A percentile compares a stretch with the other conserved stretches of the same genome.
Conservation (phyloP, 1,284 basidiomycete genomes). For the Pyrrhoderma noxium region DNA sequence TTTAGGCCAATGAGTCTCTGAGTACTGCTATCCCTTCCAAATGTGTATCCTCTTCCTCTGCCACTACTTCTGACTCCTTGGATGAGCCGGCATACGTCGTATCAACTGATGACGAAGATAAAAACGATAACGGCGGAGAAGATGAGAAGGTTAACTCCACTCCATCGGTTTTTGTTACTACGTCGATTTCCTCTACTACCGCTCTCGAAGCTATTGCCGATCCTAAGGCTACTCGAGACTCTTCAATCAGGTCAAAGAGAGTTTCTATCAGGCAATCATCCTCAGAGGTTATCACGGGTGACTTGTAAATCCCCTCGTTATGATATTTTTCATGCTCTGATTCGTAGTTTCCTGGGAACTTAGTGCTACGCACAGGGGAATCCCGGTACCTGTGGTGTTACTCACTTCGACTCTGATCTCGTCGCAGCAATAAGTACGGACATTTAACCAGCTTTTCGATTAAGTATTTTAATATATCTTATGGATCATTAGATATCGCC, state of each 20-base stretch:
- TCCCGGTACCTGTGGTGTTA: conserved; percentile 68
- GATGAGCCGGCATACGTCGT: conserved; percentile 25
- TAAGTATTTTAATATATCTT: conserved; percentile 19
- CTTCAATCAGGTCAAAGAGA: conserved; percentile 10
- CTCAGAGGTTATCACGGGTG: conserved; percentile 8
- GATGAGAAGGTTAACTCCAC: conserved; percentile 28
- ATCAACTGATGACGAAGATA: conserved; percentile 22
- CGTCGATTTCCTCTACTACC: conserved; percentile 2
- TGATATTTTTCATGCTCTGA: conserved; percentile 29
- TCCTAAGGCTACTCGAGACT: conserved; percentile 2
- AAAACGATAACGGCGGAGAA: conserved; percentile 25
- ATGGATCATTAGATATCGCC: conserved; percentile 27
- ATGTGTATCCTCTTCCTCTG: conserved; percentile 20
- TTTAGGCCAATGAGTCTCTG: conserved; percentile 12
- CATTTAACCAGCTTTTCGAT: background rate
- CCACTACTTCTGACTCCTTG: conserved; percentile 23
- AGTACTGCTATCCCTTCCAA: conserved; percentile 11
- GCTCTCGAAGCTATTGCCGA: conserved; percentile 18
- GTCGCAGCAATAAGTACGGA: conserved; percentile 62
- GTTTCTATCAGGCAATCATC: conserved; percentile 17
- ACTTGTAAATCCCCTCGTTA: conserved; percentile 30
- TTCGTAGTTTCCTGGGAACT: background rate
- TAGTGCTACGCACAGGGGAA: conserved; percentile 51
- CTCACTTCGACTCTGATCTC: conserved; percentile 56
- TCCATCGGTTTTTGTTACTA: conserved; percentile 17